Base-by-base conservation (phyloP, 257 asterid genomes). In the Salvia splendens region DNA sequence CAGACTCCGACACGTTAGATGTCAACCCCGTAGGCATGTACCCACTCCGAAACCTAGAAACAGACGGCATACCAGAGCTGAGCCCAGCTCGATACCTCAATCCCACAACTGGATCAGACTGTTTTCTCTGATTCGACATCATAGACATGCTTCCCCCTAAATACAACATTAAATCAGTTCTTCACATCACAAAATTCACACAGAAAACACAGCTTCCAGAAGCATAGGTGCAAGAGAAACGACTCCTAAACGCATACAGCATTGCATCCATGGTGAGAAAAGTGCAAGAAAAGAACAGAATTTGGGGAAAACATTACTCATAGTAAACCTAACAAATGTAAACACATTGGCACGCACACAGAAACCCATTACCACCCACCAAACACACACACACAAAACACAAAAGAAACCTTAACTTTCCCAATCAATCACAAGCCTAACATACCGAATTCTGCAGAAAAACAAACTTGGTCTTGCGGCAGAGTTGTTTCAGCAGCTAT, bases 41-140 rank as follows among this genome's bases (percentile, higher is more conserved):
- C 46, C 89, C 89, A 56, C 86, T 83, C 43, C 79, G 88, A 15
- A 82, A 84, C 55, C 66, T 77, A 51, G 84, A 69, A 1, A 74
- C 75, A 1, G 89, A 80, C 11, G 91, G 87, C 79, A 90, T 16
- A 36, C 82, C 84, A 24, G 81, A 72, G 65, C 81, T 85, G 38
- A 73, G 62, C 63, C 83, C 86, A 36, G 45, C 7, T 75, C 78
- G 76, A 58, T 71, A 83, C 58, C 79, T 83, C 36, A 73, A 55
- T 53, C 86, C 88, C 49, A 49, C 33, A 20, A 77, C 73, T 17
- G 80, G 54, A 69, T 86, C 91, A 12, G 80, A 71, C 24, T 71
- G 80, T 14, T 76, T 35, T 65, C 65, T 78, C 85, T 76, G 78
- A 67, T 70, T 81, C 62, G 81, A 77, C 94, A 87, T 86, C 40